Percentiles rank a stretch among this genome's conserved stretches.
These are phyloP conservation scores for Phaeotremella fagi DNA, from an alignment of 768 basidiomycete species.

Conservation along the genomic window DNA sequence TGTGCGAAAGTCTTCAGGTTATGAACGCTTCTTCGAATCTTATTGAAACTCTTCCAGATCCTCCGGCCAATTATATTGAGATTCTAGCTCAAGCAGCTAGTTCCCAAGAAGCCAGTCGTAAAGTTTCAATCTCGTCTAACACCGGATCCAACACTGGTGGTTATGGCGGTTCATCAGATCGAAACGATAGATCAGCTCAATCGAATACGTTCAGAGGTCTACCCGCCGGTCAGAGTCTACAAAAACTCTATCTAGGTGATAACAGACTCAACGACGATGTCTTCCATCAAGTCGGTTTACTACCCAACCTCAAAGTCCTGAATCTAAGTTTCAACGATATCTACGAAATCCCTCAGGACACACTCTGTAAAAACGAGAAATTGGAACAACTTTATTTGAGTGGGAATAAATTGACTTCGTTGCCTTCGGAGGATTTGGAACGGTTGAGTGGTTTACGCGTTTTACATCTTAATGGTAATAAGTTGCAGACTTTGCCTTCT, in stretches of 20 bases:
- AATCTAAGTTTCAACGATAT: conserved; percentile 95
- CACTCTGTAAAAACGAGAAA: conserved; percentile 62
- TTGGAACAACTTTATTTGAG: conserved; percentile 87
- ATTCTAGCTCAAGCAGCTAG: conserved; percentile 8
- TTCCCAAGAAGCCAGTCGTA: not conserved
- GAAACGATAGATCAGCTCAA: too few species aligned
- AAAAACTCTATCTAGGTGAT: conserved; percentile 80
- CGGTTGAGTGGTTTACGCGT: conserved; percentile 63
- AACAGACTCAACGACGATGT: conserved; percentile 77
- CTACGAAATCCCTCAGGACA: conserved; percentile 73
- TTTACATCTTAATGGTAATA: conserved; percentile 89
- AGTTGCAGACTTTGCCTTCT: conserved; percentile 82
- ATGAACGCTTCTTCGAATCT: conserved; percentile 89
- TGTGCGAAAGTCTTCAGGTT: conserved; percentile 63
- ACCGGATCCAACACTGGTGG: not conserved
- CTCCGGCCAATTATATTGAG: conserved; percentile 50
- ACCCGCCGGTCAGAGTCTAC: conserved; percentile 65
- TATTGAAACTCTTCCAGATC: conserved; percentile 60
- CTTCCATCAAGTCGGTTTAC: conserved; percentile 66
- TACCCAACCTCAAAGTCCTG: conserved; percentile 72
- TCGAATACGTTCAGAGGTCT: conserved; percentile 43
- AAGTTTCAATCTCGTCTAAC: not conserved
- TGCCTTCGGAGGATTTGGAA: conserved; percentile 84
- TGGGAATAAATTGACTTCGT: conserved; percentile 85
- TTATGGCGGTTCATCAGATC: not conserved